Conservation (phyloP, 2,329 filamentous ascomycete species). For the Bisporella sp. region DNA sequence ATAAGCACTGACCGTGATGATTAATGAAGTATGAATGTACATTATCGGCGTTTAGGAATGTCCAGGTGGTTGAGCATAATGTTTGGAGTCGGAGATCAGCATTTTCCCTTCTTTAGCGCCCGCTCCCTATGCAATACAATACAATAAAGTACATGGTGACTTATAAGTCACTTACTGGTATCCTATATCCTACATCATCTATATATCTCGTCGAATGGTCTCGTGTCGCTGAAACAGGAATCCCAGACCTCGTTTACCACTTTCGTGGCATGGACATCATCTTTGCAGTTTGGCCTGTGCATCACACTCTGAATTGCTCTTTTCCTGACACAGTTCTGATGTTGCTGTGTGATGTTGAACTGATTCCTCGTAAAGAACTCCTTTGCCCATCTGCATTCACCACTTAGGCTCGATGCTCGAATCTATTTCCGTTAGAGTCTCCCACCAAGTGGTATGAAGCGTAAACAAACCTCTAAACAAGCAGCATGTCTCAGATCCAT, state of each 20-base stretch:
- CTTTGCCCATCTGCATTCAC: conserved; percentile 84
- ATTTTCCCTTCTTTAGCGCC: conserved; percentile 16
- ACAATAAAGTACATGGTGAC: not conserved
- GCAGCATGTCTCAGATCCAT: conserved; percentile 79
- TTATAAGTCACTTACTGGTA: not conserved
- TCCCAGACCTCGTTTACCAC: conserved; percentile 98
- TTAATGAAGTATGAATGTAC: conserved; percentile 18
- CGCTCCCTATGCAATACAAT: not conserved
- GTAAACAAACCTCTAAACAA: conserved; percentile 70
- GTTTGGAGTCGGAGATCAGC: conserved; percentile 24
- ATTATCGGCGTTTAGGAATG: conserved; percentile 19
- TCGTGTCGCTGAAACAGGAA: conserved; percentile 88
- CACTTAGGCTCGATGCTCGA: conserved; percentile 83
- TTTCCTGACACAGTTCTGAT: conserved; percentile 84
- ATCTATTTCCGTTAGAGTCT: conserved; percentile 49
- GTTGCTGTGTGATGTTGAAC: conserved; percentile 83
- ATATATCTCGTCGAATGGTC: conserved; percentile 96
- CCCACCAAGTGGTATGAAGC: not conserved
- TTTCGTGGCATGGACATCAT: conserved; percentile 78
- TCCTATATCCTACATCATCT: conserved; percentile 40
- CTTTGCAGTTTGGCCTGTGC: conserved; percentile 71
- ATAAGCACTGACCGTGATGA: conserved; percentile 16
- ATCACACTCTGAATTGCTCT: conserved; percentile 75
- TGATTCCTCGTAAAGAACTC: conserved; percentile 82
- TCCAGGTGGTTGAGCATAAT: conserved; percentile 13